Percentiles rank a stretch among this genome's conserved stretches.
Evolutionary conservation across 139 green algal species (phyloP).

Genomic region (Chlorella sp.): DNA sequence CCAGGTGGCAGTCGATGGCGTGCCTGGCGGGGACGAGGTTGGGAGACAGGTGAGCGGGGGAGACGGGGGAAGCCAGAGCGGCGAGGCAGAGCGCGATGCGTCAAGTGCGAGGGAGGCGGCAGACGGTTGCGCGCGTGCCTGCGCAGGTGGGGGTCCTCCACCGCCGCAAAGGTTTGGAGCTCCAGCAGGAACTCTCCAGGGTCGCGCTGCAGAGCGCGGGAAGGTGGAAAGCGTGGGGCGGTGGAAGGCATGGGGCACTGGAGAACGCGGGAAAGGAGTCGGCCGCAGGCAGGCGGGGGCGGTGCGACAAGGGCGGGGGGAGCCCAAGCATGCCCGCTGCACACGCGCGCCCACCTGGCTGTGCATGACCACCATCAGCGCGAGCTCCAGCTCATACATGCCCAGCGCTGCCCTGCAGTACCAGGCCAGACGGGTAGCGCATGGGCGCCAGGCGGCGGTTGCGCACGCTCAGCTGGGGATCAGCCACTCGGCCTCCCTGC

Average conservation of each 20-base stretch:
- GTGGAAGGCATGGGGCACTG: background rate
- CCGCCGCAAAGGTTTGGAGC: conserved; percentile 65
- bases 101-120: too few relatives aligned
- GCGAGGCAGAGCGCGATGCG: too few relatives aligned
- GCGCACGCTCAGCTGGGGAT: too few relatives aligned
- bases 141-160: conserved; percentile 36
- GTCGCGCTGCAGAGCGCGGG: conserved; percentile 50
- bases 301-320: background rate
- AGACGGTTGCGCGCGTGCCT: too few relatives aligned
- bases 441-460: too few relatives aligned
- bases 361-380: conserved; percentile 89
- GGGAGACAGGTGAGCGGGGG: too few relatives aligned
- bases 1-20: background rate
- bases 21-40: too few relatives aligned
- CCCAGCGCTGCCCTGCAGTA: conserved; percentile 84
- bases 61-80: too few relatives aligned
- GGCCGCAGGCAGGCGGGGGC: background rate
- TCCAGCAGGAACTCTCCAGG: conserved; percentile 89
- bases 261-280: background rate
- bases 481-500: too few relatives aligned
- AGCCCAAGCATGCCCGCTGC: background rate
- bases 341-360: conserved; percentile 40
- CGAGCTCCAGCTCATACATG: conserved; percentile 90
- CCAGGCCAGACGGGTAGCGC: too few relatives aligned
- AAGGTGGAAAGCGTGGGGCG: background rate